Base-by-base conservation (phyloP, 139 green algal genomes). In the Pleodorina starrii region DNA sequence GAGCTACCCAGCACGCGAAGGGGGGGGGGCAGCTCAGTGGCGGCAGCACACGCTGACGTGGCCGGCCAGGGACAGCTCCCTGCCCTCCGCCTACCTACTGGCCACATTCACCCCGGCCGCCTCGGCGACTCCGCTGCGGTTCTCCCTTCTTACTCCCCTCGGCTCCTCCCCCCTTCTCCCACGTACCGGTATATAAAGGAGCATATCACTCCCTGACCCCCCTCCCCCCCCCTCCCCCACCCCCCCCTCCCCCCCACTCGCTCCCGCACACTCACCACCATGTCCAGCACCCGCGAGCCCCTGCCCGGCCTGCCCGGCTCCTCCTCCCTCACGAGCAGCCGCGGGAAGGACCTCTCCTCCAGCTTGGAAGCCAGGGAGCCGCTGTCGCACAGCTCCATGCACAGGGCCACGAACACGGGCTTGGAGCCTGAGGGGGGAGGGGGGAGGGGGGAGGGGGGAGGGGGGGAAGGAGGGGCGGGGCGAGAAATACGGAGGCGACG, bases 321-420 rank as follows among this genome's bases (percentile, higher is more conserved):
- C 48, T 69, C 76, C 48, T 71, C 76, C 12, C 19, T 25, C 32
- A 66, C 43, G 44, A 78, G 44, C 42, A 66, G 5, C 9, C 63
- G 60, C 44, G 82, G 82, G 82, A 88, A 88, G 43, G 66, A 57
- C 12, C 82, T n/a, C 82, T 88, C 66, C 46, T 79, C 66, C 32
- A 88, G 82, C 82, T 80, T 79, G 44, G 44, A 69, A 19, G 82
- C 82, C 66, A 88, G 60, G 32, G 25, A 50, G 82, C 82, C 82
- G n/a, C 10, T 23, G 43, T 88, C 82, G 43, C 82, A 88, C 19
- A 88, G 82, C 82, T 88, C 82, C 82, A 79, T 88, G 43, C 63
- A 79, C 32, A 88, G 63, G 4, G 82, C 82, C 82, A 79, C 66
- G 19, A 79, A 88, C 63, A 87, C 81, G 42, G 81, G 81, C 60